Evolutionary conservation across 306 rosid genomes (phyloP).

Genomic region (Malus sylvestris): DNA sequence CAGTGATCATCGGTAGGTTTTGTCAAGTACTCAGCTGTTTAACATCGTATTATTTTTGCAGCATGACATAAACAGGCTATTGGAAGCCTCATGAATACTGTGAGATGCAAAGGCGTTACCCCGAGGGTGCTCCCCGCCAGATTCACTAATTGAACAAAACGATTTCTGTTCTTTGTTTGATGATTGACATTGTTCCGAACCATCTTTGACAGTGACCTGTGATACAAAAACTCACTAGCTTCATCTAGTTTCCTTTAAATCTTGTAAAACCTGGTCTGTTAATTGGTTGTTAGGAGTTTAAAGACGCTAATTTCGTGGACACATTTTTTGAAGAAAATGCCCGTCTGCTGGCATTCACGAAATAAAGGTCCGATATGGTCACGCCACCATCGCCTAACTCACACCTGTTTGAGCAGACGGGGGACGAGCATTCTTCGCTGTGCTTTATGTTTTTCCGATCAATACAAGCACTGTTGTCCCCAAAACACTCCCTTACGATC

Average conservation of each 20-base stretch:
- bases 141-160: not conserved
- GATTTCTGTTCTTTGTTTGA: not conserved
- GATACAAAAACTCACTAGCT: not conserved
- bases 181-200: not conserved
- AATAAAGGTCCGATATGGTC: not conserved
- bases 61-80: conserved; percentile 50
- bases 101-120: not conserved
- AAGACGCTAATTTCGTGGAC: not conserved
- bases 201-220: not conserved
- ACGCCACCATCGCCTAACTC: not conserved
- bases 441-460: not conserved
- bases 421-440: not conserved
- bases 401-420: not conserved
- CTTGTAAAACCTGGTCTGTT: not conserved
- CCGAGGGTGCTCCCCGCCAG: not conserved
- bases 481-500: not conserved
- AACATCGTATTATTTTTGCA: conserved; percentile 20
- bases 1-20: not conserved
- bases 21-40: not conserved
- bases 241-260: not conserved
- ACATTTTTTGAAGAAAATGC: too few species aligned
- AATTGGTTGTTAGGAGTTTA: not conserved
- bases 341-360: not conserved
- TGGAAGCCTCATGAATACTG: conserved; percentile 22
- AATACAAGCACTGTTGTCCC: not conserved